Evolutionary conservation across 129 eudicot genomes (phyloP).

Genomic region (Apium graveolens): DNA sequence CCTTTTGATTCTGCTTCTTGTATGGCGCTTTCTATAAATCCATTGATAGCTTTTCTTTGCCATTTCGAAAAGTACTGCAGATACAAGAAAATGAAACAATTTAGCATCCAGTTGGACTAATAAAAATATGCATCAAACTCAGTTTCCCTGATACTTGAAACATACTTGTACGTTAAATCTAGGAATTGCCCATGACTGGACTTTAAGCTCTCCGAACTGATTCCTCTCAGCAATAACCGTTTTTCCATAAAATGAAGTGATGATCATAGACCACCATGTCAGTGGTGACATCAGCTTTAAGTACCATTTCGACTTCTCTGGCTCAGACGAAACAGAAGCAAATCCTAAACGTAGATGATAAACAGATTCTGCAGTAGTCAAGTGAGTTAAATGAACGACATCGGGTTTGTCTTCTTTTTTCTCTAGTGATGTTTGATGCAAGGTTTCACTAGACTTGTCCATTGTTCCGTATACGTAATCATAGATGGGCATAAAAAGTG

Average conservation of each 20-base stretch:
- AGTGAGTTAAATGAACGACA: too few species aligned
- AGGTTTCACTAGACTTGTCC: constrained; percentile 1
- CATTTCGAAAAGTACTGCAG: too few species aligned
- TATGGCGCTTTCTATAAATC: constrained; percentile 73
- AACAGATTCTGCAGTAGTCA: too few species aligned
- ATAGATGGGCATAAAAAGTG: constrained; percentile 1
- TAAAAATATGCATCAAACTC: not conserved
- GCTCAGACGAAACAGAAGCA: constrained; percentile 10
- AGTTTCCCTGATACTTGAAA: not conserved
- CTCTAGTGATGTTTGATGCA: not conserved
- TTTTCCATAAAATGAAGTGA: constrained; percentile 1
- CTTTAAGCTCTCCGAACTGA: not conserved
- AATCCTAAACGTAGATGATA: too few species aligned
- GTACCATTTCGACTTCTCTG: constrained; percentile 10
- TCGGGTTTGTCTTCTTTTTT: constrained; percentile 7
- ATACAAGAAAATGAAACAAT: not conserved
- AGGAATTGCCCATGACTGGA: too few species aligned
- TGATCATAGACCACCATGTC: constrained; percentile 12
- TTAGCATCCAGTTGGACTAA: not conserved
- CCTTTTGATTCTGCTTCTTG: constrained; percentile 67
- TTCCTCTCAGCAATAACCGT: constrained; percentile 4
- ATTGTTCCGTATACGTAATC: constrained; percentile 1
- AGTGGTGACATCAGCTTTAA: not conserved
- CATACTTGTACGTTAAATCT: constrained; percentile 6
- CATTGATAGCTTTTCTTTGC: constrained; percentile 51